These are phyloP conservation scores for Perilla frutescens DNA, from an alignment of 257 asterid species.

Conservation along the genomic window DNA sequence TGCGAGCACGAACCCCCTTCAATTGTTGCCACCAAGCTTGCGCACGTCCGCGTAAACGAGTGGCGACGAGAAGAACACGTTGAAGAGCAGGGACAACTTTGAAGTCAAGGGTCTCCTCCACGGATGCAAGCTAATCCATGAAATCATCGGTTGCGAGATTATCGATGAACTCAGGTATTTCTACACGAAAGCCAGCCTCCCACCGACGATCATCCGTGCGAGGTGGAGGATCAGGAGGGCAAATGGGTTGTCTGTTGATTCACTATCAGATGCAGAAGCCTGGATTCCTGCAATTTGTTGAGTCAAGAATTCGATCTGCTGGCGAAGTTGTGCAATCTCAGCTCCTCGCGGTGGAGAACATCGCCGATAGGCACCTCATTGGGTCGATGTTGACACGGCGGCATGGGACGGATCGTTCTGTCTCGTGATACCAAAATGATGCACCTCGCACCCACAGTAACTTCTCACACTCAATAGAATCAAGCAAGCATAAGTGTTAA, in stretches of 20 bases:
- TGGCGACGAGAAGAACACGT: not conserved
- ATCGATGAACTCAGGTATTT: not conserved
- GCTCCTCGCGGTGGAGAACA: not conserved
- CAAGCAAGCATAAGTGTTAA: too few relatives aligned
- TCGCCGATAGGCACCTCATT: not conserved
- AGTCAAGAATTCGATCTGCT: not conserved
- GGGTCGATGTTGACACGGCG: too few relatives aligned
- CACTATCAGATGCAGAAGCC: not conserved
- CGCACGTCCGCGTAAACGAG: not conserved
- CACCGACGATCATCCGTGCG: not conserved
- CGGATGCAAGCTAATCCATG: not conserved
- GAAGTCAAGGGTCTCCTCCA: not conserved
- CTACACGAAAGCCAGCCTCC: not conserved
- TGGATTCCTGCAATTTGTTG: not conserved
- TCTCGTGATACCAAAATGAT: too few relatives aligned
- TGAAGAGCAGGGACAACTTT: not conserved
- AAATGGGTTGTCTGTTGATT: too few relatives aligned
- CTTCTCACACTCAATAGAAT: too few relatives aligned
- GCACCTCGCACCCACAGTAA: too few relatives aligned
- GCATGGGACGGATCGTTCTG: too few relatives aligned
- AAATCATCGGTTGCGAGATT: not conserved
- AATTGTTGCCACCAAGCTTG: constrained; percentile 14
- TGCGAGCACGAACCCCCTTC: not conserved
- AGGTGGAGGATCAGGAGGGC: too few relatives aligned
- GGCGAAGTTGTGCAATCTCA: not conserved